A percentile compares a stretch with the other conserved stretches of the same genome.
These are phyloP conservation scores for Penicillium sp. DNA, from an alignment of 2,329 filamentous ascomycete species.

Conservation along the genomic window DNA sequence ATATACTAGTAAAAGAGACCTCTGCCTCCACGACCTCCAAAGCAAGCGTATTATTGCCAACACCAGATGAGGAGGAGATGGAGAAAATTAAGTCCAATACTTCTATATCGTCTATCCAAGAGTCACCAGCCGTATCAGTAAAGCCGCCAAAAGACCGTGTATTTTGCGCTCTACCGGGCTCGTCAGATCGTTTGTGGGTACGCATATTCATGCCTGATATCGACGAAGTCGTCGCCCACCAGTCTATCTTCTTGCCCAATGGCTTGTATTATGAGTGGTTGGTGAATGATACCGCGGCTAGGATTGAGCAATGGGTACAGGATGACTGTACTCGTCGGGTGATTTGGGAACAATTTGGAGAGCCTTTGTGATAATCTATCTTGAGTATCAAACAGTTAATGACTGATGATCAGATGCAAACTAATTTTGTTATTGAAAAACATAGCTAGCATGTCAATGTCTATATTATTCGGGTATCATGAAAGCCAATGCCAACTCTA, in stretches of 20 bases:
- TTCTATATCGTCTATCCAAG: not conserved
- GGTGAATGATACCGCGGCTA: slow-evolving; percentile 68
- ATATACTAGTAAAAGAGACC: not conserved
- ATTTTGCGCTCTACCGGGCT: slow-evolving; percentile 68
- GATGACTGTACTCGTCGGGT: slow-evolving; percentile 17
- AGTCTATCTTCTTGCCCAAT: slow-evolving; percentile 67
- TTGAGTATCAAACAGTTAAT: not conserved
- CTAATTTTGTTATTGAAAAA: not conserved
- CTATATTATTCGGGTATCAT: not conserved
- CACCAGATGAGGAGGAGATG: not conserved
- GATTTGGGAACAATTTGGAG: slow-evolving; percentile 11
- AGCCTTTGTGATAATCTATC: not conserved
- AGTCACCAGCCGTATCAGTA: slow-evolving; percentile 9
- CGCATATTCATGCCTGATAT: slow-evolving; percentile 76
- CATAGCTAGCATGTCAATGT: not conserved
- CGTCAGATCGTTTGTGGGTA: slow-evolving; percentile 66
- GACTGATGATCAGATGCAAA: not conserved
- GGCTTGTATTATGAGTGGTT: slow-evolving; percentile 69
- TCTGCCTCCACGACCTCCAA: not conserved
- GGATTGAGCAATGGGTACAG: slow-evolving; percentile 65
- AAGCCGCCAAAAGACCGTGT: slow-evolving; percentile 57
- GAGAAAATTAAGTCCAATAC: not conserved
- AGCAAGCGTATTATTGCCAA: not conserved
- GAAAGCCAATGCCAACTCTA: not conserved
- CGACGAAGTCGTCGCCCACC: slow-evolving; percentile 83